A percentile compares a stretch with the other conserved stretches of the same genome.
phyloP scores from a whole-genome alignment of 805 yeast genomes.

The Barnettozyma sucrosica region DNA sequence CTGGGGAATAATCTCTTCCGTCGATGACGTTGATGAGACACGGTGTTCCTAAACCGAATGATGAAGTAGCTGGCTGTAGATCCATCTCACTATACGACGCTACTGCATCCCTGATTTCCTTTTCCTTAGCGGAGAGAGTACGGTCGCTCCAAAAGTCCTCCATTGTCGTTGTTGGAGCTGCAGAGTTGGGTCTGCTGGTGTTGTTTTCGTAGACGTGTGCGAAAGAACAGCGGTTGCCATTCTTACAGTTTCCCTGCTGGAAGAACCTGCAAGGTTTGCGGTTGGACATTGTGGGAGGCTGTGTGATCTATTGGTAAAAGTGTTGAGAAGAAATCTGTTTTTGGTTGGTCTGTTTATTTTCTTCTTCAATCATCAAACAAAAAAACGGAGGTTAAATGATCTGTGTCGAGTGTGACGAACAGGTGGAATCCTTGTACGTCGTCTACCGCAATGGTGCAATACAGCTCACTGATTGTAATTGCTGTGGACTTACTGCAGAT shows the following conservation, averaged over 20 bases:
- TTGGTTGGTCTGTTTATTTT: background rate
- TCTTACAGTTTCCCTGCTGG: slow-evolving; percentile 35
- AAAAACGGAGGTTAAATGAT: slow-evolving; percentile 46
- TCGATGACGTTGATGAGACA: slow-evolving; percentile 43
- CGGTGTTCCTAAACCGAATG: slow-evolving; percentile 44
- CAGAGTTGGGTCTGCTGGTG: slow-evolving; percentile 5
- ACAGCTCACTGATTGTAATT: slow-evolving; percentile 67
- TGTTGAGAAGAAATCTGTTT: background rate
- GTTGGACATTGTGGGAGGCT: slow-evolving; percentile 16
- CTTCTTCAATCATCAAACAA: background rate
- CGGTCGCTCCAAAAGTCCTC: slow-evolving; percentile 22
- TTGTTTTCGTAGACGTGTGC: slow-evolving; percentile 33
- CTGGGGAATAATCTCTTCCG: slow-evolving; percentile 49
- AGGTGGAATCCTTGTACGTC: slow-evolving; percentile 60
- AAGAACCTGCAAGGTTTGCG: slow-evolving; percentile 38
- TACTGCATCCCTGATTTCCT: slow-evolving; percentile 26
- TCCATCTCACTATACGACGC: slow-evolving; percentile 20
- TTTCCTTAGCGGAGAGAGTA: slow-evolving; percentile 22
- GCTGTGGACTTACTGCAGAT: slow-evolving; percentile 75
- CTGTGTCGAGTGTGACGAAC: slow-evolving; percentile 80
- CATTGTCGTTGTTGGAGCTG: slow-evolving; percentile 6
- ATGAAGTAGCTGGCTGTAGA: slow-evolving; percentile 29
- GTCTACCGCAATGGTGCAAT: slow-evolving; percentile 74
- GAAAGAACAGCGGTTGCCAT: slow-evolving; percentile 38
- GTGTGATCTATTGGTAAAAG: too few relatives aligned